A percentile compares a stretch with the other conserved stretches of the same genome.
phyloP scores from a whole-genome alignment of 2,329 filamentous ascomycete genomes.

The Macrophomina pseudophaseolina region DNA sequence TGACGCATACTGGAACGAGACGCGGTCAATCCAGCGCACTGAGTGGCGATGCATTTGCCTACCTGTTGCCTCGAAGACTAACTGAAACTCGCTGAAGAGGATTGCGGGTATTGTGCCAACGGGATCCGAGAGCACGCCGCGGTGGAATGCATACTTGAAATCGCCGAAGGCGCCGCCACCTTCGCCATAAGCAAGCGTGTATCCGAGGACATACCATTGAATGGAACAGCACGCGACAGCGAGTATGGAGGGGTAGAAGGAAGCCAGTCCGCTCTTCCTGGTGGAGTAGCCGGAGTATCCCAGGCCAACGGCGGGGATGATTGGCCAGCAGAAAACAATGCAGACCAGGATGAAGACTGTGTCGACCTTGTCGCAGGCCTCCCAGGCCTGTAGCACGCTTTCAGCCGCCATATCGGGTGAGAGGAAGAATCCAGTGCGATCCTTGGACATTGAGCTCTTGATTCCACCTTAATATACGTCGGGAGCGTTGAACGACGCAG shows the following conservation, averaged over 20 bases:
- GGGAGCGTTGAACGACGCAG: background rate
- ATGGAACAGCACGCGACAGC: conserved; percentile 56
- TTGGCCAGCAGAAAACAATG: conserved; percentile 58
- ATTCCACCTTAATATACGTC: conserved; percentile 44
- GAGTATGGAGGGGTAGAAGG: conserved; percentile 55
- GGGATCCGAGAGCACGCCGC: conserved; percentile 53
- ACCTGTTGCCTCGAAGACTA: conserved; percentile 54
- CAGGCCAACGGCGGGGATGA: conserved; percentile 58
- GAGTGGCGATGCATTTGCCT: background rate
- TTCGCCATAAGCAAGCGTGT: conserved; percentile 56
- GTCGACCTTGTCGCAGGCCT: conserved; percentile 58
- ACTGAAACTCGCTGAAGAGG: conserved; percentile 58
- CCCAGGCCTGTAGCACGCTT: conserved; percentile 52
- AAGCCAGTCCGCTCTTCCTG: conserved; percentile 54
- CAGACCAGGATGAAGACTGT: conserved; percentile 59
- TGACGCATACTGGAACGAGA: conserved; percentile 50
- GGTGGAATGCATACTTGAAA: conserved; percentile 53
- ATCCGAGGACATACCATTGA: conserved; percentile 58
- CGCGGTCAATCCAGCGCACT: background rate
- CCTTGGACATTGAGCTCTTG: background rate
- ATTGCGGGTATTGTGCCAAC: conserved; percentile 58
- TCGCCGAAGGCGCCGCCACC: conserved; percentile 53
- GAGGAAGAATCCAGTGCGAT: conserved; percentile 50
- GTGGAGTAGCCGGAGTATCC: conserved; percentile 58
- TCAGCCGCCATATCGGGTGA: conserved; percentile 55